Base-by-base conservation (phyloP, 345 rosid species). In the Citrus glauca region DNA sequence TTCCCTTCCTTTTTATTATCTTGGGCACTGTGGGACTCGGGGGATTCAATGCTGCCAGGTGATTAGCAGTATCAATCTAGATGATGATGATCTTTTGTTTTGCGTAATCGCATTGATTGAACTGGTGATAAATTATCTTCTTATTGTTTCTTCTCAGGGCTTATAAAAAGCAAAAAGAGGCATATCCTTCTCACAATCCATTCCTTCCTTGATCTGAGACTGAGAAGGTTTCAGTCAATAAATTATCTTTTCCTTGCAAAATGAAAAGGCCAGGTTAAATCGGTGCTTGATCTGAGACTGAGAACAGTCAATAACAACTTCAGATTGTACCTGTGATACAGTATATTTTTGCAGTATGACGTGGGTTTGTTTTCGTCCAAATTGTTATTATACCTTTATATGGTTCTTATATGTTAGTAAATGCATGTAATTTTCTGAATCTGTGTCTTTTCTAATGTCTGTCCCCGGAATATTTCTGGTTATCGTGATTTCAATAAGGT, bases 21-120 rank as follows among this genome's bases (percentile, higher is more conserved):
- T 74, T 88, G 65, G 94, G 94, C 68, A 92, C 98, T 14, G 77
- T 92, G 60, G 94, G 93, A 53, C 88, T 92, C 0, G 99, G 97
- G 62, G 91, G 92, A 59, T 77, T 89, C 38, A 88, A 84, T 70
- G 95, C 90, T 75, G 78, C 86, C 84, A 92, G 94, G 98, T 95
- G 66, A 37, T 45, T 74, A 64, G 37, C 71, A 66, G 3, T 38
- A 60, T 69, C 62, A 22, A 16, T 45, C 50, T 53, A 6, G 57
- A 53, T 53, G 22, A 53, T 17, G 57, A 19, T 17, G 7, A 53
- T 63, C 45, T 55, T 48, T 42, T 66, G 24, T 32, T 9, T 64
- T 13, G 42, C 35, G 6, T 24, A 28, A 38, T 38, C 6, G 24
- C 17, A 14, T 30, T 38, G 13, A 45, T 45, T 13, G 50, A 45